These are phyloP conservation scores for Coffea humblotiana DNA, from an alignment of 305 asterid genomes.

Conservation along the genomic window DNA sequence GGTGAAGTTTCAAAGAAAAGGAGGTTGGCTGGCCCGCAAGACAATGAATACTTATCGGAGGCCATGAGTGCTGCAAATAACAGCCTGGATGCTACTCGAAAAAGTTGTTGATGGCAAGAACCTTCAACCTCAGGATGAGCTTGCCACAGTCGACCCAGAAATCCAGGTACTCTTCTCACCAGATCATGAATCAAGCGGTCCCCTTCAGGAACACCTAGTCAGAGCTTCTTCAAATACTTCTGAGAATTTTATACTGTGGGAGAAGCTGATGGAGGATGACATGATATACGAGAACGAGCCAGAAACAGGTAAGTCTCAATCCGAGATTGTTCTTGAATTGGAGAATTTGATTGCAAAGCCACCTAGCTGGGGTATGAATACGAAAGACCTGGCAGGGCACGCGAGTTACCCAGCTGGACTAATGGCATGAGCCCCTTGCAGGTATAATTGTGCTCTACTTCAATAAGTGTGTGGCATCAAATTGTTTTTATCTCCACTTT, in stretches of 20 bases:
- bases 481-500: neutral
- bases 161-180: slow-evolving; percentile 35
- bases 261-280: slow-evolving; percentile 88
- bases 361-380: slow-evolving; percentile 23
- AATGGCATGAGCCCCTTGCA: slow-evolving; percentile 3
- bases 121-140: slow-evolving; percentile 40
- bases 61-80: neutral
- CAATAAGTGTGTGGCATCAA: neutral
- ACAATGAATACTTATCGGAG: neutral
- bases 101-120: slow-evolving; percentile 8
- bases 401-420: slow-evolving; percentile 13
- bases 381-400: slow-evolving; percentile 23
- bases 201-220: slow-evolving; percentile 28
- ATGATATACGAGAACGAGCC: slow-evolving; percentile 61
- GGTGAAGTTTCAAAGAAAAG: slow-evolving; percentile 40
- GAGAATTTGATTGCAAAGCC: slow-evolving; percentile 41
- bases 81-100: neutral
- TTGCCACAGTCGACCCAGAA: slow-evolving; percentile 38
- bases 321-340: slow-evolving; percentile 52
- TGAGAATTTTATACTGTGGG: slow-evolving; percentile 81
- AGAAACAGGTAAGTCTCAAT: slow-evolving; percentile 30
- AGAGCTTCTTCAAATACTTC: slow-evolving; percentile 27
- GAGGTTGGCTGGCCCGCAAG: slow-evolving; percentile 26
- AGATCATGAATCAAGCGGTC: slow-evolving; percentile 41
- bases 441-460: neutral